phyloP scores from a whole-genome alignment of 441 rosid genomes.

The Hypseocharis bilobata region DNA sequence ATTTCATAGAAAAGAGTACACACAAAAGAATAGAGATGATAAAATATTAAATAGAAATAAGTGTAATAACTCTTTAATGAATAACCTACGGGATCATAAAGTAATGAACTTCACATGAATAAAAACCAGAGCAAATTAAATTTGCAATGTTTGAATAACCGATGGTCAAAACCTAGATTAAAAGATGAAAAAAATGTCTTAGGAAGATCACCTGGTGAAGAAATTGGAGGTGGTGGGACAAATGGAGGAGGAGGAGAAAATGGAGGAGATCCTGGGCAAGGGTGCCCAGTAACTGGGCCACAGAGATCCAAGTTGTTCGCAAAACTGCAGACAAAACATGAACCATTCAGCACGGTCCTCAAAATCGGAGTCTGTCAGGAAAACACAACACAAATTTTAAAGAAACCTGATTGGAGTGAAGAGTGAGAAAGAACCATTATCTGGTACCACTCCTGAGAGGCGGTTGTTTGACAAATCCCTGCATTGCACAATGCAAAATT shows the following conservation, averaged over 20 bases:
- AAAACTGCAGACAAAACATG: constrained; percentile 50
- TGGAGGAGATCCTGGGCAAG: constrained; percentile 95
- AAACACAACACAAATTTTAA: constrained; percentile 11
- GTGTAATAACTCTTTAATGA: too few species aligned
- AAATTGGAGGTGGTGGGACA: constrained; percentile 58
- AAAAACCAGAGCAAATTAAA: too few species aligned
- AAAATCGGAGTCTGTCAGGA: constrained; percentile 8
- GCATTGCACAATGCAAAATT: constrained; percentile 23
- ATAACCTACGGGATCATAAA: too few species aligned
- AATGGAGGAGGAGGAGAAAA: constrained; percentile 94
- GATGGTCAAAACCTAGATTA: background rate
- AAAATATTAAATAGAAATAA: too few species aligned
- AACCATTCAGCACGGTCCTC: constrained; percentile 14
- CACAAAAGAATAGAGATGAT: too few species aligned
- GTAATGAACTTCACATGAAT: too few species aligned
- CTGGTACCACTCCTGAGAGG: constrained; percentile 82
- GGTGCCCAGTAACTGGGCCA: constrained; percentile 81
- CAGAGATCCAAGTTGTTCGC: constrained; percentile 77
- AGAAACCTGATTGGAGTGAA: constrained; percentile 82
- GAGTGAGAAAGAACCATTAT: constrained; percentile 82
- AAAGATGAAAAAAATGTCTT: background rate
- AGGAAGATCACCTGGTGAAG: constrained; percentile 45
- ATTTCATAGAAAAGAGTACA: too few species aligned
- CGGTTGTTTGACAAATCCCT: constrained; percentile 91
- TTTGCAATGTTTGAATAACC: background rate